Evolutionary conservation across 2,329 filamentous ascomycete genomes (phyloP).

Genomic region (Nemania bipapillata): DNA sequence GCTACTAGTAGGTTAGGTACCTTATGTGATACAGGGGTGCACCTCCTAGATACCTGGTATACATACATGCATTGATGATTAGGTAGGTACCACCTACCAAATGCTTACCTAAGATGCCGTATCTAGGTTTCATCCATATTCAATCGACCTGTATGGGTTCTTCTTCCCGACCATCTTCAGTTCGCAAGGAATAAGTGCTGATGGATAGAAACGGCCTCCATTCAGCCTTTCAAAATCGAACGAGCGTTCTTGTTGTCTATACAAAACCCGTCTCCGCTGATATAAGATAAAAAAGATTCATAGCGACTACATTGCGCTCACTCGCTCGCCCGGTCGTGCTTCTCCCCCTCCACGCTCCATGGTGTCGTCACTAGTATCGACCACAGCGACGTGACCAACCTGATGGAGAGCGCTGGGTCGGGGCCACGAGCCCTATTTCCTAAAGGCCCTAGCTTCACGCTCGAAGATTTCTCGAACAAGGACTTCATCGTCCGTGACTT

Average conservation of each 20-base stretch:
- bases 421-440: slow-evolving; percentile 76
- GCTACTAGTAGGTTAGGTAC: no score
- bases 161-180: not conserved
- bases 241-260: not conserved
- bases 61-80: no score
- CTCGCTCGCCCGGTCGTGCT: not conserved
- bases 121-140: no score
- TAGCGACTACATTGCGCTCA: not conserved
- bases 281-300: not conserved
- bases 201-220: slow-evolving; percentile 12
- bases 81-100: no score
- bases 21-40: no score
- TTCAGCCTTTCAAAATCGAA: slow-evolving; percentile 5
- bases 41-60: no score
- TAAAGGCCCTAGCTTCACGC: slow-evolving; percentile 81
- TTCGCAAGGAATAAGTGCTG: not conserved
- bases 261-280: slow-evolving; percentile 1
- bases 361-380: slow-evolving; percentile 38
- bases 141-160: no score
- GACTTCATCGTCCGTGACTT: slow-evolving; percentile 99
- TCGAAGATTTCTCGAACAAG: slow-evolving; percentile 87
- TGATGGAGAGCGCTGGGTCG: slow-evolving; percentile 57
- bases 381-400: slow-evolving; percentile 43
- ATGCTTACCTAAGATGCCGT: no score
- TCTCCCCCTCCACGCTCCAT: slow-evolving; percentile 44